Evolutionary conservation across 2,329 filamentous ascomycete species (phyloP).

Genomic region (Trichoderma sp.): DNA sequence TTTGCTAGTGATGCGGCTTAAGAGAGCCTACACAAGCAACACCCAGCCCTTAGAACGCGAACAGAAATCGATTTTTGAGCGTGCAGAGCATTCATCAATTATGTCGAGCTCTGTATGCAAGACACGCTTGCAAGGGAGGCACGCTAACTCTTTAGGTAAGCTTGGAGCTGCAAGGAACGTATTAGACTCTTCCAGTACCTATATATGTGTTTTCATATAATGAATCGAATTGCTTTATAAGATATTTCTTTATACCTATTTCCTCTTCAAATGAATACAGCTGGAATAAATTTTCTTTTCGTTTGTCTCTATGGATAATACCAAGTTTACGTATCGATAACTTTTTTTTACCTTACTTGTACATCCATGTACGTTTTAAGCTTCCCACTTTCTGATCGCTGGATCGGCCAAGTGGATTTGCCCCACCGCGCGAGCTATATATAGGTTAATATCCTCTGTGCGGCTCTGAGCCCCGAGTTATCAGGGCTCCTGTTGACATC

Average conservation of each 20-base stretch:
- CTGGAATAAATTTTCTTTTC: background rate
- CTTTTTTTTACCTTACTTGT: background rate
- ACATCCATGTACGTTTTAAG: background rate
- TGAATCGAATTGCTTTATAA: too few species aligned
- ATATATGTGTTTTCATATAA: background rate
- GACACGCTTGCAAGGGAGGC: background rate
- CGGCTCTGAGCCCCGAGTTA: background rate
- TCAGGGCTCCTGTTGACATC: background rate
- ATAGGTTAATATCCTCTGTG: background rate
- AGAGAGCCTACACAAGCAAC: background rate
- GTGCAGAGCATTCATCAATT: background rate
- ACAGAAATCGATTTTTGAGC: background rate
- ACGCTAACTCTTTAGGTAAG: background rate
- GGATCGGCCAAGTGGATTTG: background rate
- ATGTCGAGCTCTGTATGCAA: background rate
- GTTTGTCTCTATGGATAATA: background rate
- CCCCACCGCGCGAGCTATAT: background rate
- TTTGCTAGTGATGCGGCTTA: background rate
- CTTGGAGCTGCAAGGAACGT: background rate
- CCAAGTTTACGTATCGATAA: background rate
- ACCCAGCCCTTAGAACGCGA: background rate
- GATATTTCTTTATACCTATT: too few species aligned
- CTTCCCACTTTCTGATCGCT: background rate
- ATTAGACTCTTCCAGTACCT: background rate
- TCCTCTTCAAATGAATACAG: background rate